Base-by-base conservation (phyloP, 106 monocot species). In the Agapanthus africanus region DNA sequence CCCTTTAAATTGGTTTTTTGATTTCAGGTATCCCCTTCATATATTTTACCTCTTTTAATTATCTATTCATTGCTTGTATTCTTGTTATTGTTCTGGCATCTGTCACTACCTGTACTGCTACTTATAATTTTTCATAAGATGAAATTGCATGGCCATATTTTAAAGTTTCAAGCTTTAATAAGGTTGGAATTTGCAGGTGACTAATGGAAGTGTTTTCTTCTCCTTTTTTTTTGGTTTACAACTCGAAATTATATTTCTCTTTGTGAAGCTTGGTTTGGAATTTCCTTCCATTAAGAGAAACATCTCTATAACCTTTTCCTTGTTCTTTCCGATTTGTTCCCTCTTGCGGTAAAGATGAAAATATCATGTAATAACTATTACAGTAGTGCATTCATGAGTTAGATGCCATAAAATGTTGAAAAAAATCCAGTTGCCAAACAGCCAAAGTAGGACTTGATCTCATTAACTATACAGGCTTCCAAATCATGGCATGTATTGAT, bases 11-110 rank as follows among this genome's bases (percentile, higher is more conserved):
- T n/a, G n/a, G n/a, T n/a, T 42, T 72, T 63, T 44, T 70, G 37
- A 54, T 69, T 36, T 69, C 69, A 54, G 33, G 69, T 50, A 26
- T 70, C 23, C 18, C 7, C 18, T 27, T 59, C 7, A 11, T 52
- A 37, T 14, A 46, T 40, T 33, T 40, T 71, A 21, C 13, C 33
- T 46, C 4, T 25, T 65, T 25, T 1, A 37, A 39, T 65, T 37
- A 4, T 36, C 18, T 35, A n/a, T 19, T 61, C 35, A 16, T 4
- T 61, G 14, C 1, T n/a, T 35, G 61, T 34, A 61, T 61, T 6
- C 33, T 0, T 61, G 22, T 34, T 36, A 7, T n/a, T n/a, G 61
- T 61, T 7, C 3, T 23, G 54, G 8, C 22, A 26, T 2, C 9
- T 26, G 25, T 26, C 54, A n/a, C n/a, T n/a, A n/a, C n/a, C n/a